phyloP scores from a whole-genome alignment of 169 alveolate genomes.

The Besnoitia besnoiti region DNA sequence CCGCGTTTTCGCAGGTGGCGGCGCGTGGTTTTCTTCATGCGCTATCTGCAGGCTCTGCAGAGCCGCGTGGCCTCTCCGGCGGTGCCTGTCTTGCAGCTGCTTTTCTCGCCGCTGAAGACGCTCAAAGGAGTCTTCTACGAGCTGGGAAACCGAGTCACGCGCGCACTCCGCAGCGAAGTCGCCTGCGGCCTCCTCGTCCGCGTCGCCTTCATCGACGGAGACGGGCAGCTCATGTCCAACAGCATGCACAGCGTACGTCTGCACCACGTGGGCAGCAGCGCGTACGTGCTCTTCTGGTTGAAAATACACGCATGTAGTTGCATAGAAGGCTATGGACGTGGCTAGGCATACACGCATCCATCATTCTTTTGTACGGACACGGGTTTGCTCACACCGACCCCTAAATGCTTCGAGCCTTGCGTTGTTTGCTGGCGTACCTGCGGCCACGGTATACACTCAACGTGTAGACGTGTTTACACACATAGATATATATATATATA shows the following conservation, averaged over 20 bases:
- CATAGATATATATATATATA: too few species aligned
- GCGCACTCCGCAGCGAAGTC: not conserved
- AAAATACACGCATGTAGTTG: not conserved
- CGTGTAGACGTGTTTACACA: not conserved
- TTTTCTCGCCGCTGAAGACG: not conserved
- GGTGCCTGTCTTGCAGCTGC: not conserved
- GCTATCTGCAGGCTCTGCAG: too few species aligned
- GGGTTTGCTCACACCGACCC: not conserved
- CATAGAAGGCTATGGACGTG: not conserved
- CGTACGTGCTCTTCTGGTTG: not conserved
- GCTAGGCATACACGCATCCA: too few species aligned
- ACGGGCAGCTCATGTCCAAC: not conserved
- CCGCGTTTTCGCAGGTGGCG: too few species aligned
- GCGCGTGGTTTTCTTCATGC: too few species aligned
- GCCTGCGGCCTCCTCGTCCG: constrained; percentile 6
- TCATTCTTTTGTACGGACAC: not conserved
- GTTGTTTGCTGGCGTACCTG: not conserved
- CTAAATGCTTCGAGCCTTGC: too few species aligned
- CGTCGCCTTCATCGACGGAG: constrained; percentile 6
- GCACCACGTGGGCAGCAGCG: too few species aligned
- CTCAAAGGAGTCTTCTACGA: not conserved
- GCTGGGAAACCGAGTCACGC: constrained; percentile 22
- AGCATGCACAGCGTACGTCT: not conserved
- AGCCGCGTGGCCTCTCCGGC: too few species aligned
- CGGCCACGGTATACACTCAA: not conserved